Evolutionary conservation across 352 stramenopile genomes (phyloP), one percentile per base, ranked within the genome.

Genomic region (Phytophthora ramorum): DNA sequence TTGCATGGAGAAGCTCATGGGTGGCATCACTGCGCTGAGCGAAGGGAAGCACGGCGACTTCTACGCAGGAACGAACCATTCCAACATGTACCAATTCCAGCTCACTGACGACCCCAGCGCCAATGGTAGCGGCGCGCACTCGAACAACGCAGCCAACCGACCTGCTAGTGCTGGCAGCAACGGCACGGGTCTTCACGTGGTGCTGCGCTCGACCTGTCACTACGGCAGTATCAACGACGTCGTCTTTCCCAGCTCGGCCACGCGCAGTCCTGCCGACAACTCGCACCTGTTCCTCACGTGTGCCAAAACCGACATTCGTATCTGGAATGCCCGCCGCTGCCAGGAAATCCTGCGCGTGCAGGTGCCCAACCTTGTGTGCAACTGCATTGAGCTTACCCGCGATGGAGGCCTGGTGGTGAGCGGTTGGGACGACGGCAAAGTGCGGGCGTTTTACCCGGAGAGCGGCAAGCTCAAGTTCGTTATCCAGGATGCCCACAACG

Each of bases 281-380:
- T 90, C 94, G 50, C 92, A 98, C 32, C 77, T 99, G 43, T 98
- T 99, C 65, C 78, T 98, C 50, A 99, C 97, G 6, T 98, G 90
- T 62, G 96, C 90, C 52, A 93, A 96, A 62, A 93, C 82, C 19
- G 97, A 99, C 70, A 97, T 99, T 61, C 90, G 97, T 45, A 87
- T 99, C 55, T 99, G 97, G 97, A 98, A 98, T 67, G 91, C 88
- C 9, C 78, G 83, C 37, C 90, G 91, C 37, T 87, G 87, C 17
- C 84, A 97, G 55, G 97, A 99, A 74, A 93, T 99, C n/a, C 76
- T 99, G 35, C 88, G 97, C 44, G 98, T 99, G 38, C 95, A 98
- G 58, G 94, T 99, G 61, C 96, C 97, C 9, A 99, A 99, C 75
- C 81, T 98, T n/a, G 93, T 96, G n/a, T 99, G 96, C 78, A 95